Base-by-base conservation (phyloP, 306 rosid genomes). In the Canavalia ensiformis region DNA sequence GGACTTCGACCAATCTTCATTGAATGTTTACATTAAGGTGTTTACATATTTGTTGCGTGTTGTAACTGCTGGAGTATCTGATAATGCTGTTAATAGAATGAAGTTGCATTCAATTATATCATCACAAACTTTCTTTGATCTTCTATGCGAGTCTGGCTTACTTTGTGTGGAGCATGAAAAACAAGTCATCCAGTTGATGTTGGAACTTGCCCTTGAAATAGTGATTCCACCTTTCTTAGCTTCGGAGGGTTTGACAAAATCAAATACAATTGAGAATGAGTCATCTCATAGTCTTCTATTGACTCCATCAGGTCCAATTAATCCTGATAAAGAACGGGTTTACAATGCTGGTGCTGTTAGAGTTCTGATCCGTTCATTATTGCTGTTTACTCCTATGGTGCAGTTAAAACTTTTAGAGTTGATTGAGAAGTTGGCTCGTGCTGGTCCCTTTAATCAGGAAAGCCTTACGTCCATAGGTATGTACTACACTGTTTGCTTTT, bases 161-260 rank as follows among this genome's bases (percentile, higher is more conserved):
- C 90, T 96, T 50, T 90, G 94, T 64, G 97, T 90, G 84, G 97
- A 92, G 80, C 93, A 82, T 78, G 98, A 96, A 82, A 92, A 88
- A 87, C 93, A 94, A 89, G 97, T 96, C 80, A 94, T 94, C 84
- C 98, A 96, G 80, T 88, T 94, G 91, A 83, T 96, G 84, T 83
- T 96, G 83, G 98, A 96, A 74, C 94, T 96, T 67, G 95, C 95
- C 50, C 98, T 94, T 84, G 99, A 96, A 91, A 88, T 92, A 62
- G 94, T 88, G 79, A 88, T 94, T 76, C 94, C 97, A 1, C 97
- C 98, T 52, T 96, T 91, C 85, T 31, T 89, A 88, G 78, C 87
- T 49, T 82, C 92, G 3, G 98, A 96, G 79, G 88, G 86, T 79
- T 73, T 78, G 41, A 52, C 85, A 51, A 65, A 88, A 29, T 81